Percentiles rank a stretch among this genome's conserved stretches.
Conservation (phyloP, 495 filamentous ascomycete genomes). For the Gamarada debralockiae region DNA sequence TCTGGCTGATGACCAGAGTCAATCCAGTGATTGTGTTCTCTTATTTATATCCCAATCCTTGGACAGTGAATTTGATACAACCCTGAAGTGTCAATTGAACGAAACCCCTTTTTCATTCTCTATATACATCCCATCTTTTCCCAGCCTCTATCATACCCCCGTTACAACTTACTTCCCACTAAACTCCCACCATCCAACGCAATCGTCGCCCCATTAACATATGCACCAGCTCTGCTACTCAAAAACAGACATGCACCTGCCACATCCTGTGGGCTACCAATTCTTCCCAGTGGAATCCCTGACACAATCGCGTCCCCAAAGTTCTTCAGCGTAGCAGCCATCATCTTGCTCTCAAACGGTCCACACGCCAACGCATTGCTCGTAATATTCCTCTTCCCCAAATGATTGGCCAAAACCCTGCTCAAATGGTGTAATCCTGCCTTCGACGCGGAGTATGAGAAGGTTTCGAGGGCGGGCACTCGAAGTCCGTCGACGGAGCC, state of each 20-base stretch:
- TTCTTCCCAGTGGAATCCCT: conserved; percentile 64
- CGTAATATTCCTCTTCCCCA: conserved; percentile 68
- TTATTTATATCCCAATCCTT: no score
- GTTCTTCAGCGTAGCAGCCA: conserved; percentile 62
- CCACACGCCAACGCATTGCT: conserved; percentile 74
- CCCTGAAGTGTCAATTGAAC: no score
- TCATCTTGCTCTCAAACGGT: conserved; percentile 82
- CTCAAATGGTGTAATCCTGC: conserved; percentile 70
- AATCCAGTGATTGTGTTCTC: no score
- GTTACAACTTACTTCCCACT: conserved; percentile 52
- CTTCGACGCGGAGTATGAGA: conserved; percentile 71
- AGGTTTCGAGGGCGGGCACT: conserved; percentile 67
- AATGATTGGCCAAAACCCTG: conserved; percentile 65
- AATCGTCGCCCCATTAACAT: conserved; percentile 75
- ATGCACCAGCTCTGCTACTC: conserved; percentile 65
- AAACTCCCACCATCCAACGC: conserved; percentile 64
- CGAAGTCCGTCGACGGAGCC: conserved; percentile 67
- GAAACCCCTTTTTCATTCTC: no score
- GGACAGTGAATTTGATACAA: no score
- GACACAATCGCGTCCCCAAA: conserved; percentile 59
- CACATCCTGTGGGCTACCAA: conserved; percentile 68
- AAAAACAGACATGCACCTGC: conserved; percentile 76
- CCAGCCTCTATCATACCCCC: no score
- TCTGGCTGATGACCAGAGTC: no score
- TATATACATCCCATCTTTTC: no score